Base-by-base conservation (phyloP, 2,329 filamentous ascomycete genomes). In the Paramyrothecium roridum region DNA sequence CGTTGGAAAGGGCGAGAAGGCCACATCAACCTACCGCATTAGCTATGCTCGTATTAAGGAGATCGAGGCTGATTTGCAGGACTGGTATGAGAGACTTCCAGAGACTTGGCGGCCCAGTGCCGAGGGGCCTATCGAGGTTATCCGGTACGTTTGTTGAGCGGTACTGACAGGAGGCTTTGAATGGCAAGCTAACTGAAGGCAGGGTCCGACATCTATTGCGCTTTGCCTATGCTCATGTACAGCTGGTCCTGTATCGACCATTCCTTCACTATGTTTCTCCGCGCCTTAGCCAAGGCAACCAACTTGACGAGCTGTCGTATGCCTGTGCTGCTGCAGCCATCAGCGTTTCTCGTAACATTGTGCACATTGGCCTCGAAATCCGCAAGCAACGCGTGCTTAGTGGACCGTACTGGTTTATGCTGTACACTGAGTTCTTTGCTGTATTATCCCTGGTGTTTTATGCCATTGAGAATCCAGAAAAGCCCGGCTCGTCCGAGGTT, bases 331-430 rank as follows among this genome's bases (percentile, higher is more conserved):
- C 82, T 2, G 82, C 81, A 1, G 82, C 81, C 2, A 80, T 86
- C 53, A 86, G 80, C 56, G 78, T 92, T 13, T 83, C 82, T 11
- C 78, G 80, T 3, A 89, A 93, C 65, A 90, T 95, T 57, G 84
- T 95, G 34, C 89, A 93, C 65, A 91, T 93, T 56, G 88, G 87
- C 4, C 81, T 85, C 21, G 88, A 92, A 65, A 93, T 93, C 76
- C 86, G 88, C 61, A 87, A 86, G 66, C 83, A 88, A 64, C 83
- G 87, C 3, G 77, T 91, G 8, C 76, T 95, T n/a, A 87, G 88
- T 58, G 91, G 90, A 1, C 88, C 90, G 0, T 93, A 91, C 70
- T 95, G 90, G 90, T 93, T 93, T 66, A 89, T 90, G 61, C 84
- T 93, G 67, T 93, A 91, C 67, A 91, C 89, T 2, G 88, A 90